phyloP scores from a whole-genome alignment of 208 protist species.

The Leishmania major region DNA sequence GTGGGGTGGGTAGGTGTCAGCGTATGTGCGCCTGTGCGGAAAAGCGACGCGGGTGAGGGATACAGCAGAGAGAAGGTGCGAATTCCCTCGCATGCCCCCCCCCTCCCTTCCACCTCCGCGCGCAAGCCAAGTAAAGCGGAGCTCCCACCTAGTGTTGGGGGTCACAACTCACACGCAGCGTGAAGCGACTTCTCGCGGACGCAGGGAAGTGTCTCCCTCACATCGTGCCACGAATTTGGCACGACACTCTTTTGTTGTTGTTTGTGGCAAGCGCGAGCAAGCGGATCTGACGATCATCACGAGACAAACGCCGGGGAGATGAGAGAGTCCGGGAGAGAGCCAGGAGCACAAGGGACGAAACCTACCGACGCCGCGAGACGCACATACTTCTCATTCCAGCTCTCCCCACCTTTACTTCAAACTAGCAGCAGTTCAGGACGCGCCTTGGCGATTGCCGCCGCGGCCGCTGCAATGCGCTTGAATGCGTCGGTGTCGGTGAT shows the following conservation, averaged over 20 bases:
- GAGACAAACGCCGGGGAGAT: neutral
- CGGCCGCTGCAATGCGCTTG: conserved; percentile 11
- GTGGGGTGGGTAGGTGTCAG: neutral
- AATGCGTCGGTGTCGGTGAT: conserved; percentile 27
- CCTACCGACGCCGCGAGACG: neutral
- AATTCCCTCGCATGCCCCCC: neutral
- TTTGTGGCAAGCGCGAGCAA: neutral
- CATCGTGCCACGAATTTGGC: neutral
- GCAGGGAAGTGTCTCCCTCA: neutral
- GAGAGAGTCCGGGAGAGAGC: neutral
- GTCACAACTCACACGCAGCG: neutral
- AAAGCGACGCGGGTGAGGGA: neutral
- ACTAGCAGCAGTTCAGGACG: conserved; percentile 12
- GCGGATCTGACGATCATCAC: neutral
- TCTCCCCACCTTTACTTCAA: neutral
- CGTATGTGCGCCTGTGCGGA: neutral
- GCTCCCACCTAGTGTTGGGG: neutral
- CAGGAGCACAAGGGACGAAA: neutral
- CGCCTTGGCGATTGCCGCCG: conserved; percentile 1
- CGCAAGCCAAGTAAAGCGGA: neutral
- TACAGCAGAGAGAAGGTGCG: neutral
- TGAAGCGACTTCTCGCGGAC: neutral
- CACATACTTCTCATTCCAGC: neutral
- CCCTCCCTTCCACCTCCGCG: neutral
- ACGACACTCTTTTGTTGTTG: no score